Percentiles rank a stretch among this genome's conserved stretches.
Evolutionary conservation across 2,329 filamentous ascomycete species (phyloP).

Genomic region (Pseudogymnoascus sp.): DNA sequence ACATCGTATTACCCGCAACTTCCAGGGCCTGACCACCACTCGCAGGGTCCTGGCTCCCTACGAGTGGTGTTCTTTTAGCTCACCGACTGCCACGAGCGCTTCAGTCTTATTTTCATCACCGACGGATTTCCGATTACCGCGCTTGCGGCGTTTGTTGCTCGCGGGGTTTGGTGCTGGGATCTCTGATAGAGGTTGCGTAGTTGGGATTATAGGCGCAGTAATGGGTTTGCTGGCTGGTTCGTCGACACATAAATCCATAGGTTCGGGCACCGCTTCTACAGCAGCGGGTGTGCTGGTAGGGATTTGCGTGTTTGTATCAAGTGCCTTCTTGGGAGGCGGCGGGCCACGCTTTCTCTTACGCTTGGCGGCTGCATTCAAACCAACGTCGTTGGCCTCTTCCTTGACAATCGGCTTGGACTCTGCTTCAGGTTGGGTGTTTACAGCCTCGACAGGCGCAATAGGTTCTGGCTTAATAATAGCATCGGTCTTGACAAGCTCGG

Average conservation of each 20-base stretch:
- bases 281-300: background rate
- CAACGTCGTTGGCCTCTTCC: background rate
- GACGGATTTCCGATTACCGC: background rate
- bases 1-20: background rate
- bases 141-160: background rate
- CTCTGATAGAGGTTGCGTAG: background rate
- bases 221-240: background rate
- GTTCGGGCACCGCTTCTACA: background rate
- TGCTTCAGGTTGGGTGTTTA: background rate
- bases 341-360: conserved; percentile 1
- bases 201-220: background rate
- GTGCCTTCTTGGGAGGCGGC: background rate
- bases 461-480: background rate
- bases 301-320: background rate
- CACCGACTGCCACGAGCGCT: background rate
- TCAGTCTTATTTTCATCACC: background rate
- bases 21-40: conserved; percentile 29
- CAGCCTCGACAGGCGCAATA: background rate
- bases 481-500: background rate
- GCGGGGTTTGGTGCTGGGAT: background rate
- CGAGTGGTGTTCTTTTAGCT: conserved; percentile 30
- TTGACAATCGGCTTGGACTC: background rate
- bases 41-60: conserved; percentile 30
- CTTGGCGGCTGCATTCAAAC: background rate
- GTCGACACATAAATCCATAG: background rate